Evolutionary conservation across 352 stramenopile species (phyloP), one percentile per base, ranked within the genome.

Genomic region (Phytopythium ostracodes): DNA sequence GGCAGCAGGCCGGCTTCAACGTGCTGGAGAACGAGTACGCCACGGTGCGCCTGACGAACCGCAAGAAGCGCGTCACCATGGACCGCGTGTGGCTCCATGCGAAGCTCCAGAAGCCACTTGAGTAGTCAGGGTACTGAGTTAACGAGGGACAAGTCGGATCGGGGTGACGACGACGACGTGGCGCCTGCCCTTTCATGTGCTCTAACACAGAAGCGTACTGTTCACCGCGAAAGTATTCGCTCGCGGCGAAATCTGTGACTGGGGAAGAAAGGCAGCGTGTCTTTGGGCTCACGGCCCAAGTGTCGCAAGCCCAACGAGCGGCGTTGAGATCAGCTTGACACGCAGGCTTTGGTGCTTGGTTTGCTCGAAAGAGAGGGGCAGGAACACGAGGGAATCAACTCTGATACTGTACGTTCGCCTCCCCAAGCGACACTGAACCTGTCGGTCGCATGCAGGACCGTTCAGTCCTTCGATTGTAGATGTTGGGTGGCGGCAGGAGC

Each of bases 11-110:
- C 20, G 70, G 72, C 12, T 89, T 92, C 42, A 29, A 61, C 17
- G 63, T 68, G 31, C 24, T 91, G 6, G 82, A 92, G 64, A 91
- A 84, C 56, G 76, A 87, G 57, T 94, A 94, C 57, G 84, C 74
- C 70, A 94, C 82, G 2, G 84, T 94, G 54, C 77, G 79, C 35
- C 65, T 94, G 40, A 70, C 66, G 50, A 94, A 94, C 66, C 82
- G 81, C 59, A 89, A 87, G 68, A 89, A 86, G 31, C 46, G 67
- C 42, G 70, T 87, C 44, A 70, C 68, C 29, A 94, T 94, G 84
- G 77, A 94, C 63, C 80, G 84, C 56, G 84, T 94, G 25, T 94
- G 81, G 80, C 56, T 94, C 57, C 82, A 94, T 55, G 84, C 79
- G 18, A 94, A 91, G 68, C 77, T 85, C 22, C 63, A 68, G 46